Conservation (phyloP, 768 basidiomycete genomes). For the Leccinum olivaceopallidum region DNA sequence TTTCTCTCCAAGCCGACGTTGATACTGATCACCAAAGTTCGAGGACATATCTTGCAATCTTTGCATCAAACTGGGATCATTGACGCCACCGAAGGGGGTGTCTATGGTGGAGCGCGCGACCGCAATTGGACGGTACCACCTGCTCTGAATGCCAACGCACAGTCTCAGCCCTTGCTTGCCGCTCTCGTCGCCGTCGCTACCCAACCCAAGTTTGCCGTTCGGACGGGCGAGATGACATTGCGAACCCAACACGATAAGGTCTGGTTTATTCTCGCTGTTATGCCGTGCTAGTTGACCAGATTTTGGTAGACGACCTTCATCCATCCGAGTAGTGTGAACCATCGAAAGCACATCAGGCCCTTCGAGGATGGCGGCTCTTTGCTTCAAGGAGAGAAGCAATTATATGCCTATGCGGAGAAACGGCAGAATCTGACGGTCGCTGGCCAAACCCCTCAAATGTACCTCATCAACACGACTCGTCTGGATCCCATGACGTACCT, state of each 20-base stretch:
- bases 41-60: constrained; percentile 72
- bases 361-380: constrained; percentile 19
- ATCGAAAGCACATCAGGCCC: constrained; percentile 49
- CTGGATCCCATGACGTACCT: constrained; percentile 89
- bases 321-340: constrained; percentile 86
- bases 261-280: constrained; percentile 16
- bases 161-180: constrained; percentile 74
- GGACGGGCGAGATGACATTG: constrained; percentile 63
- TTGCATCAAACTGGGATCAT: constrained; percentile 82
- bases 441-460: constrained; percentile 56
- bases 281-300: constrained; percentile 12
- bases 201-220: constrained; percentile 89
- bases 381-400: constrained; percentile 57
- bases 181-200: constrained; percentile 83
- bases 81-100: constrained; percentile 73
- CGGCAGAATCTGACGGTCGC: constrained; percentile 64
- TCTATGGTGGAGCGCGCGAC: constrained; percentile 30
- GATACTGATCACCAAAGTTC: constrained; percentile 77
- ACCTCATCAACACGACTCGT: constrained; percentile 77
- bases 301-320: constrained; percentile 64
- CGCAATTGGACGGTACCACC: constrained; percentile 52
- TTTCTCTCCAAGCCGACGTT: constrained; percentile 89
- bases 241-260: constrained; percentile 88
- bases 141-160: constrained; percentile 69
- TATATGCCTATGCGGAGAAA: constrained; percentile 85